phyloP scores from a whole-genome alignment of 108 stramenopile genomes.

The Poteriospumella lacustris region DNA sequence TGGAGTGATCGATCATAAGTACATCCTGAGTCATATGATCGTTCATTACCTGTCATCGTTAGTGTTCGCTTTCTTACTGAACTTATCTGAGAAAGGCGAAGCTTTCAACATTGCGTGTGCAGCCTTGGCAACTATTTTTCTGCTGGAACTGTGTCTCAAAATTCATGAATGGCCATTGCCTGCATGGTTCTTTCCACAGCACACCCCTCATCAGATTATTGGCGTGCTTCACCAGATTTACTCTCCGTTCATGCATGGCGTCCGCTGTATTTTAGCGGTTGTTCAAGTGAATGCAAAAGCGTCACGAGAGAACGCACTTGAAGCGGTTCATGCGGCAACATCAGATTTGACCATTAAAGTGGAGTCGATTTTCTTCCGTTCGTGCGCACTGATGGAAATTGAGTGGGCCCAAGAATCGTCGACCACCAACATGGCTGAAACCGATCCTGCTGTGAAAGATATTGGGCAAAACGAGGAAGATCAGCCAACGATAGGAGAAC shows the following conservation, averaged over 20 bases:
- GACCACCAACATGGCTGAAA: too few relatives aligned
- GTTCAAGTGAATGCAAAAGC: too few relatives aligned
- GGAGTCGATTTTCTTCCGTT: too few relatives aligned
- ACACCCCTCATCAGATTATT: neutral
- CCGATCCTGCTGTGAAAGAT: too few relatives aligned
- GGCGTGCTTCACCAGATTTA: slow-evolving; percentile 82
- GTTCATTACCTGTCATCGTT: slow-evolving; percentile 19
- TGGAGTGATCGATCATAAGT: slow-evolving; percentile 2
- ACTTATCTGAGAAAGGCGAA: neutral
- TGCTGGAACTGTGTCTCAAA: neutral
- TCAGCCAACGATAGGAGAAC: too few relatives aligned
- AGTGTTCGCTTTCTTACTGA: slow-evolving; percentile 25
- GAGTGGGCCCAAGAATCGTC: too few relatives aligned
- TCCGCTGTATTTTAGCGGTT: slow-evolving; percentile 83
- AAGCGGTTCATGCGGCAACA: too few relatives aligned
- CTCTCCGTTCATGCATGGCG: slow-evolving; percentile 96
- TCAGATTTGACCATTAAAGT: too few relatives aligned
- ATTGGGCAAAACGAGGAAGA: too few relatives aligned
- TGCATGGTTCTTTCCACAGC: slow-evolving; percentile 1
- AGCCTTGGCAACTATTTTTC: neutral
- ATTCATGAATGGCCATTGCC: neutral
- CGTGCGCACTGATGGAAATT: too few relatives aligned
- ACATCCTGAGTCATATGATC: neutral
- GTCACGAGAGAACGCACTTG: too few relatives aligned
- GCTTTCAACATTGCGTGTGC: neutral